Evolutionary conservation across 257 asterid species (phyloP).

Genomic region (Nicotiana attenuata): DNA sequence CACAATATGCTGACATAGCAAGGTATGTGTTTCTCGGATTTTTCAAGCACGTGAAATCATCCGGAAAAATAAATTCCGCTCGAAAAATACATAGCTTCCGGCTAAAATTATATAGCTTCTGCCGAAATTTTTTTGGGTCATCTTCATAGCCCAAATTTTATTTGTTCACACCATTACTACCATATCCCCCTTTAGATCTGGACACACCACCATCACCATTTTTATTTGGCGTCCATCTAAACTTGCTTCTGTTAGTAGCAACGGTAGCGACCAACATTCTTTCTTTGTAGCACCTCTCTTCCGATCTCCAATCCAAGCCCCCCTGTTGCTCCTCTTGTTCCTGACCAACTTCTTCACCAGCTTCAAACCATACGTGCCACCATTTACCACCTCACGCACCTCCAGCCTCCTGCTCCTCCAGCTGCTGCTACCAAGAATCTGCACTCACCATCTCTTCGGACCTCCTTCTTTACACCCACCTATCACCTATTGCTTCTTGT

Average conservation of each 20-base stretch:
- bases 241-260: conserved; percentile 68
- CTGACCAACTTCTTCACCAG: conserved; percentile 94
- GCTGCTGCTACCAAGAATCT: conserved; percentile 24
- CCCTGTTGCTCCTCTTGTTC: conserved; percentile 57
- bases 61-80: too few relatives aligned
- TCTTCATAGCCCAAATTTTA: too few relatives aligned
- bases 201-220: too few relatives aligned
- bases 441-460: conserved; percentile 60
- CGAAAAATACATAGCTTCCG: too few relatives aligned
- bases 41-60: too few relatives aligned
- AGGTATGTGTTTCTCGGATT: too few relatives aligned
- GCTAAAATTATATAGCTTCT: too few relatives aligned
- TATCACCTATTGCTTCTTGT: conserved; percentile 90
- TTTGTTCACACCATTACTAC: too few relatives aligned
- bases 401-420: conserved; percentile 44
- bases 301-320: conserved; percentile 63
- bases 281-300: conserved; percentile 95
- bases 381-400: conserved; percentile 85
- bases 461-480: conserved; percentile 70
- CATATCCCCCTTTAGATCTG: too few relatives aligned
- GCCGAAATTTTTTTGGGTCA: too few relatives aligned
- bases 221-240: too few relatives aligned
- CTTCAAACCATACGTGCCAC: conserved; percentile 95
- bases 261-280: conserved; percentile 98
- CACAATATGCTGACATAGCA: too few relatives aligned